Evolutionary conservation across 352 stramenopile species (phyloP), one percentile per base, ranked within the genome.

Genomic region (Aphanomyces invadans): DNA sequence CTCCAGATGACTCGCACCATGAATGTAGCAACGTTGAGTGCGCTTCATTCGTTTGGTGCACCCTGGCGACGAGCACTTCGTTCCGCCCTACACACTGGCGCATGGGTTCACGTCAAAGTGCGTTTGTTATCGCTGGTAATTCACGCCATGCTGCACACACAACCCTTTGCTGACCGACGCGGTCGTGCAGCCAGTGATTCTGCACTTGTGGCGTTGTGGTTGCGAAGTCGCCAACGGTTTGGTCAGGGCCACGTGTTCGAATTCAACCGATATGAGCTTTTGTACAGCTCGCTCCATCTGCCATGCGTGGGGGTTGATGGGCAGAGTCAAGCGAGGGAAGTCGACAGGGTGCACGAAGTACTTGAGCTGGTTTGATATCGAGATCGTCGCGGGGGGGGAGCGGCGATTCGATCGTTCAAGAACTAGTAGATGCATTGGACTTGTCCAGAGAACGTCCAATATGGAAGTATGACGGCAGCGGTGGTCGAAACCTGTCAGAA

Each of bases 1-100:
- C 10, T 54, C n/a, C n/a, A n/a, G n/a, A n/a, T 29, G n/a, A 15
- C 1, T 25, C 10, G 10, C 21, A 57, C 49, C 49, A 32, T 57
- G 49, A 4, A 57, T 57, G 49, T 57, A 57, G 25, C 49, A 57
- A 11, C 29, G 25, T 33, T 28, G 49, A 29, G 36, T 38, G 15
- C 49, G 60, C 33, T 67, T 67, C 25, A 44, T 67, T 4, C 60
- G 60, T 28, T 67, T 67, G 1, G 45, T 59, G 25, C 60, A 67
- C 0, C 60, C 60, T 2, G 60, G 46, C 21, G 56, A 39, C 2
- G 60, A 56, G 23, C 60, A 67, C 11, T 44, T 42, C 9, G 60
- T 67, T 21, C 60, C 60, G 23, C 60, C 60, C 60, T 67, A 55
- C n/a, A n/a, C n/a, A n/a, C n/a, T n/a, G n/a, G n/a, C n/a, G n/a